Percentiles rank a stretch among this genome's conserved stretches.
These are phyloP conservation scores for Candida odintsovae DNA, from an alignment of 805 yeast genomes.

Conservation along the genomic window DNA sequence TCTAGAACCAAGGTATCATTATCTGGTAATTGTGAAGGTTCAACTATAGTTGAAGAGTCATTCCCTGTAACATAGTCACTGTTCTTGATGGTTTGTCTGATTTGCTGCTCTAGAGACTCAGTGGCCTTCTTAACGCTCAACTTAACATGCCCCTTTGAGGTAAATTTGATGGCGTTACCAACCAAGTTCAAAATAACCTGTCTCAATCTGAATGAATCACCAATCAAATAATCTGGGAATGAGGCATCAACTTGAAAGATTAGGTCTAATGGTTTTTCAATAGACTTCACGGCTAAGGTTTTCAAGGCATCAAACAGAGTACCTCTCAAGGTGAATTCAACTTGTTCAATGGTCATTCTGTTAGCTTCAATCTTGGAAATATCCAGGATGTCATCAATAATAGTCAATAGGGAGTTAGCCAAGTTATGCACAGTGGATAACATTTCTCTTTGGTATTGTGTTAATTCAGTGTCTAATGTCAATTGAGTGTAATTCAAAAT, in stretches of 20 bases:
- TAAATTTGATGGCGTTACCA: constrained; percentile 86
- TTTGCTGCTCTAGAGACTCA: constrained; percentile 17
- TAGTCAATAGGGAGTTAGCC: constrained; percentile 79
- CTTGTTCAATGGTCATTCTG: constrained; percentile 86
- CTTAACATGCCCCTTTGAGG: constrained; percentile 75
- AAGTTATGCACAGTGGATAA: constrained; percentile 80
- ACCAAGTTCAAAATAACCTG: constrained; percentile 83
- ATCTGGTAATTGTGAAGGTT: constrained; percentile 45
- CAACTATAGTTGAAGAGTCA: constrained; percentile 29
- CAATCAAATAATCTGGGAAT: constrained; percentile 80
- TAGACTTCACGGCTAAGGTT: constrained; percentile 84
- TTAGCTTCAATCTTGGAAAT: constrained; percentile 91
- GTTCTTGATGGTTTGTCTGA: constrained; percentile 21
- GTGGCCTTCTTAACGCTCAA: constrained; percentile 61
- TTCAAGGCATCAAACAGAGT: constrained; percentile 87
- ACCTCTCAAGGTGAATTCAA: constrained; percentile 78
- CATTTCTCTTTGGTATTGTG: constrained; percentile 91
- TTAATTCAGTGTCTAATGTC: constrained; percentile 80
- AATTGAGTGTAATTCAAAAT: constrained; percentile 90
- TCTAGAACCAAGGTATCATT: constrained; percentile 64
- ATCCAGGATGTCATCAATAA: constrained; percentile 85
- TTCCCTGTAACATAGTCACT: constrained; percentile 24
- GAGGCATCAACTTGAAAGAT: constrained; percentile 78
- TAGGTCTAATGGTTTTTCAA: constrained; percentile 75
- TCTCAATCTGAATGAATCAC: constrained; percentile 82